These are phyloP conservation scores for Neophaeococcomyces mojaviensis DNA, from an alignment of 2,329 filamentous ascomycete species.

Conservation along the genomic window DNA sequence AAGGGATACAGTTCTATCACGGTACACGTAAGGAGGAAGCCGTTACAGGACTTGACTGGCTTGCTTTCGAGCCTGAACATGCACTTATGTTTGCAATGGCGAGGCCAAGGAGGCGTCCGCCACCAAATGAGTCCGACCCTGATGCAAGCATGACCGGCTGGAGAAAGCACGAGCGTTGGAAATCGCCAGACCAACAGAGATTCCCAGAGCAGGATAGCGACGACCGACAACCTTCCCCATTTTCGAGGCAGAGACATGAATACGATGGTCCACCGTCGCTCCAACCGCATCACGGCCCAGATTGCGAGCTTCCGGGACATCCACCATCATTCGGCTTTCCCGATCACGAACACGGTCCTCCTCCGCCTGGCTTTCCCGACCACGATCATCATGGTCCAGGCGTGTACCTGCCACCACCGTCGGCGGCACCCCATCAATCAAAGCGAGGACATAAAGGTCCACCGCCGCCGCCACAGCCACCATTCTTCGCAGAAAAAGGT, in stretches of 20 bases:
- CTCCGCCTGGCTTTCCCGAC: not conserved
- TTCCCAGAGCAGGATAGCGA: too few species aligned
- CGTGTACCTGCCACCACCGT: not conserved
- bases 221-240: too few species aligned
- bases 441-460: not conserved
- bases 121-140: not conserved
- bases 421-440: not conserved
- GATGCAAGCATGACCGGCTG: too few species aligned
- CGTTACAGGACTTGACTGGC: slow-evolving; percentile 36
- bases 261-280: too few species aligned
- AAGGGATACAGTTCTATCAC: slow-evolving; percentile 61
- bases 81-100: slow-evolving; percentile 54
- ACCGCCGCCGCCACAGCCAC: not conserved
- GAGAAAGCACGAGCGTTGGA: too few species aligned
- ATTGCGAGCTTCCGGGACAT: too few species aligned
- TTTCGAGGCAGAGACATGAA: too few species aligned
- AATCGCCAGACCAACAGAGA: too few species aligned
- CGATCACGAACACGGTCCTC: too few species aligned
- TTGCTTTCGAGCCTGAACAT: slow-evolving; percentile 72
- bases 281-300: too few species aligned
- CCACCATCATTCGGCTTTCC: too few species aligned
- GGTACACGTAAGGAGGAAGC: slow-evolving; percentile 43
- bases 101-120: not conserved
- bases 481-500: not conserved
- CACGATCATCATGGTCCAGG: not conserved